Conservation (phyloP, 345 rosid genomes). For the Lepidium sativum region DNA sequence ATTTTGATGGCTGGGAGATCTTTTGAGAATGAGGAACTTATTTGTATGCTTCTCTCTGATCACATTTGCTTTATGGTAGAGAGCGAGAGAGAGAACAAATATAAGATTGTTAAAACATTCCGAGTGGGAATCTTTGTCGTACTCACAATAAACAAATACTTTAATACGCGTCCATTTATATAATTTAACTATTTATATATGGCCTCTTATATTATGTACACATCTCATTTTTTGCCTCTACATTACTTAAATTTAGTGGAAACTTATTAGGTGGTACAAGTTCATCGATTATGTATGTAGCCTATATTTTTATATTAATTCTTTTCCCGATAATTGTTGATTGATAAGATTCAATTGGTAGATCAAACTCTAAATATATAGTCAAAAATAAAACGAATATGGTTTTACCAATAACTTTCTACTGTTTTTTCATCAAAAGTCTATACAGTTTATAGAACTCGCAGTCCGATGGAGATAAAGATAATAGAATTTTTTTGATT, state of each 20-base stretch:
- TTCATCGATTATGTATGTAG: not conserved
- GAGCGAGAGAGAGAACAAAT: slow-evolving; percentile 18
- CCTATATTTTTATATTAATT: not conserved
- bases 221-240: not conserved
- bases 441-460: too few relatives aligned
- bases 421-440: too few relatives aligned
- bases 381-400: too few relatives aligned
- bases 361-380: too few relatives aligned
- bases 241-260: not conserved
- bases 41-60: slow-evolving; percentile 31
- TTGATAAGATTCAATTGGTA: too few relatives aligned
- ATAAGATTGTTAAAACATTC: slow-evolving; percentile 24
- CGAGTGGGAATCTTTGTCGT: slow-evolving; percentile 43
- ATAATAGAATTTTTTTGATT: too few relatives aligned
- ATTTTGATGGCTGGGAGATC: slow-evolving; percentile 27
- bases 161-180: slow-evolving; percentile 12
- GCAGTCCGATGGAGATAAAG: too few relatives aligned
- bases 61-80: slow-evolving; percentile 41
- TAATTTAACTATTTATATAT: slow-evolving; percentile 1
- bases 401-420: too few relatives aligned
- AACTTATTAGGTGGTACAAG: not conserved
- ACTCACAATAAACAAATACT: slow-evolving; percentile 15
- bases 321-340: too few relatives aligned
- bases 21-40: slow-evolving; percentile 37
- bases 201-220: not conserved